Evolutionary conservation across 305 asterid genomes (phyloP), one percentile per base, ranked within the genome.

Genomic region (Fraxinus baroniana): DNA sequence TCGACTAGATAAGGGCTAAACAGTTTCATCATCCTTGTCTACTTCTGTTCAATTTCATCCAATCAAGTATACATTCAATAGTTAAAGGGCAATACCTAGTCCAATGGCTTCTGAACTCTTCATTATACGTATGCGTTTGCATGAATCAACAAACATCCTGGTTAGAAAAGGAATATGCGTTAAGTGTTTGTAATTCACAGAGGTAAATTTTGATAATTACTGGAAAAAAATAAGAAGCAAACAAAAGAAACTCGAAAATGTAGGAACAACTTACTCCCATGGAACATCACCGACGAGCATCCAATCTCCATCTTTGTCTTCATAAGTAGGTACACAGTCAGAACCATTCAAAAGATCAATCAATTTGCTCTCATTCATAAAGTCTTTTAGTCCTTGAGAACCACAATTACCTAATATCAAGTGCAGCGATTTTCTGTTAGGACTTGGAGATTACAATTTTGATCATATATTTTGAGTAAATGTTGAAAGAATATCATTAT

Each of bases 41-140:
- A 17, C 24, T 18, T 18, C 9, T 60, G 71, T 7, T 7, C 0
- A 5, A 55, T 55, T 55, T 55, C 64, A n/a, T 55, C 64, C 32
- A 60, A 60, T 22, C 71, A 20, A 5, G 1, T 20, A 20, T 60
- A 60, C 22, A 7, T 20, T 60, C 71, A 8, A 7, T 2, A 8
- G 28, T 60, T 22, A 60, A 18, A 8, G 71, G 15, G 32, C 15
- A 18, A 55, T 83, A 86, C 89, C 89, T 68, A 86, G 79, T 36
- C 87, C 89, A 52, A 84, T 84, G 24, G 89, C 89, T 64, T 86
- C 89, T 0, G 87, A 86, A 17, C 87, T 79, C 81, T 86, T 86
- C 89, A 84, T 84, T 52, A 86, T 86, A 49, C 85, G 70, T 2
- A 86, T 37, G 77, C 87, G 89, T 44, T 83, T 84, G 87, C 87